Conservation (phyloP, 2,329 filamentous ascomycete species). For the Lanzia echinophila region DNA sequence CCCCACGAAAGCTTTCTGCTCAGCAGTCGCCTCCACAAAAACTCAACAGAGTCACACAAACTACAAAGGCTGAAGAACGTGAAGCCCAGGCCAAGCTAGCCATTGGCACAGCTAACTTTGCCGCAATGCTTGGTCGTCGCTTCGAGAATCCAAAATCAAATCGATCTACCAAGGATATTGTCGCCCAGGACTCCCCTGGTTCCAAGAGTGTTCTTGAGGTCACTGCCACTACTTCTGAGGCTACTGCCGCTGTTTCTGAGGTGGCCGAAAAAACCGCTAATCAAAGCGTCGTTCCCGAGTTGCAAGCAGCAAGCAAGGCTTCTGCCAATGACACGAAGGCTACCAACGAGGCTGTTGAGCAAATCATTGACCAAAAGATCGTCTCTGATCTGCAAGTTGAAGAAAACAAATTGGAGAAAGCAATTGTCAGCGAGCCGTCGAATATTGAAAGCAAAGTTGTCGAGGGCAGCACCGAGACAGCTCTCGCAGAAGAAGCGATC, state of each 20-base stretch:
- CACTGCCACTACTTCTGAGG: not conserved
- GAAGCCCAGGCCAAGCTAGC: slow-evolving; percentile 1
- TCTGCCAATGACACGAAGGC: too few relatives aligned
- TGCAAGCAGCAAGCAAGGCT: not conserved
- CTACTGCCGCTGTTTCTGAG: not conserved
- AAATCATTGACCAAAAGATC: too few relatives aligned
- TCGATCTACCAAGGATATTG: not conserved
- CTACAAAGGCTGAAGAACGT: not conserved
- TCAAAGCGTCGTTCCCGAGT: not conserved
- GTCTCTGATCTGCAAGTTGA: too few relatives aligned
- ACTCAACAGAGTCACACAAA: too few relatives aligned
- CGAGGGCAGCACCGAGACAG: too few relatives aligned
- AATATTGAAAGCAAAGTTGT: too few relatives aligned
- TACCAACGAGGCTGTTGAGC: too few relatives aligned
- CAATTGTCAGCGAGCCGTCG: too few relatives aligned
- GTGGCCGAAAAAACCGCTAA: not conserved
- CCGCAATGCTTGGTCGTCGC: not conserved
- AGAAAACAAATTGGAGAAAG: too few relatives aligned
- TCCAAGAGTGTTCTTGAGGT: not conserved
- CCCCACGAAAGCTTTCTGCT: not conserved
- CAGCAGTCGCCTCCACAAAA: too few relatives aligned
- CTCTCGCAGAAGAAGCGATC: too few relatives aligned
- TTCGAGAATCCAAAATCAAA: not conserved
- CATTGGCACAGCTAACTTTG: not conserved
- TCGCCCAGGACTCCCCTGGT: not conserved